These are phyloP conservation scores for Plasmodium ovale DNA, from an alignment of 169 alveolate species.

Conservation along the genomic window DNA sequence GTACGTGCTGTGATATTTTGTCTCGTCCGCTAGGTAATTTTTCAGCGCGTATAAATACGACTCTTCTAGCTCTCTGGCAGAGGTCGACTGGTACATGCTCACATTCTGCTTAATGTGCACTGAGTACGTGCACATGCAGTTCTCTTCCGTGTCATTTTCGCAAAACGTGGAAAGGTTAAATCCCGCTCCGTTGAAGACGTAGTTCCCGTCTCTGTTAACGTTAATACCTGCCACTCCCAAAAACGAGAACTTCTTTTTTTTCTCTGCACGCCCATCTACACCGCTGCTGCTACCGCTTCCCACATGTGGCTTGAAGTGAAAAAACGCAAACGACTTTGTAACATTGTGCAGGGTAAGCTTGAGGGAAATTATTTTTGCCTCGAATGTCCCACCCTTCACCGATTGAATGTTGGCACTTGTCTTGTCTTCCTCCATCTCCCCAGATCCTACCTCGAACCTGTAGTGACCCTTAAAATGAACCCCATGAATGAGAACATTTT, in stretches of 20 bases:
- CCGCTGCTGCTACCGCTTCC: neutral
- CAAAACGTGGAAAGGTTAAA: constrained; percentile 39
- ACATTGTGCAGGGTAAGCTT: constrained; percentile 38
- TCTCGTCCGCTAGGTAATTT: constrained; percentile 22
- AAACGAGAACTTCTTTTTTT: constrained; percentile 16
- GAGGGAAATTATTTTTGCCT: constrained; percentile 55
- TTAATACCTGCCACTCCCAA: constrained; percentile 41
- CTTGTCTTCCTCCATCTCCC: neutral
- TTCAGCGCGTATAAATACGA: constrained; percentile 41
- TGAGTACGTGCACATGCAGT: constrained; percentile 42
- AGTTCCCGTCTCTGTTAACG: neutral
- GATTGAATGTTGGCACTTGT: neutral
- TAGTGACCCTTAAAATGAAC: constrained; percentile 45
- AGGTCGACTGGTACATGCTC: constrained; percentile 10
- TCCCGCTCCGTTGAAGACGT: constrained; percentile 49
- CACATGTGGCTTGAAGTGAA: constrained; percentile 31
- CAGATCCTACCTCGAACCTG: neutral
- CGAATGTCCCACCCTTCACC: neutral
- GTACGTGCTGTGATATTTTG: neutral
- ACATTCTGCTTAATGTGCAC: constrained; percentile 26
- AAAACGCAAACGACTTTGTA: constrained; percentile 35
- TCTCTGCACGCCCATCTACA: neutral
- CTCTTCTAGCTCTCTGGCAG: constrained; percentile 62
- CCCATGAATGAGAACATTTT: constrained; percentile 41
- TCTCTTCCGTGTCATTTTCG: neutral